Evolutionary conservation across 2,329 filamentous ascomycete species (phyloP).

Genomic region (Fusarium sp.): DNA sequence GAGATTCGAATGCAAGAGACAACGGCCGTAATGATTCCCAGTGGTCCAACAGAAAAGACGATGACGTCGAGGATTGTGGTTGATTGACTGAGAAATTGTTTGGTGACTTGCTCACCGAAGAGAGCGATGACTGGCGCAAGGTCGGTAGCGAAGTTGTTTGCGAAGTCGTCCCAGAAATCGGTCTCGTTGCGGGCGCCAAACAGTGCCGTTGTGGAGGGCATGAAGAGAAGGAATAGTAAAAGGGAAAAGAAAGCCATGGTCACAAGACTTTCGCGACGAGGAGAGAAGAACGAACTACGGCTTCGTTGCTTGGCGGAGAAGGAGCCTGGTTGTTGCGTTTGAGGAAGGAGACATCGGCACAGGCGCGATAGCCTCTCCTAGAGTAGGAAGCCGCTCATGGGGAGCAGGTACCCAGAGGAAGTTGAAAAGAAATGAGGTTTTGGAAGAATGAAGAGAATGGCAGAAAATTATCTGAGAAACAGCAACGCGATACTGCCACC

Average conservation of each 20-base stretch:
- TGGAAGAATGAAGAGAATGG: background rate
- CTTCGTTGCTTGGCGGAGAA: background rate
- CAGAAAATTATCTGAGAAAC: background rate
- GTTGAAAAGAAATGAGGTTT: no score
- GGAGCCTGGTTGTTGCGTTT: background rate
- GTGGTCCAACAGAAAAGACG: background rate
- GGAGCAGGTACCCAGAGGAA: rapidly evolving
- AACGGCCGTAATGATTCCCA: background rate
- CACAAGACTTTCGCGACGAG: background rate
- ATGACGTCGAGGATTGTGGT: background rate
- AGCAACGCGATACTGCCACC: background rate
- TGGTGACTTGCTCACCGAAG: background rate
- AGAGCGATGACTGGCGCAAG: background rate
- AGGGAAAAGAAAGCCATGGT: background rate
- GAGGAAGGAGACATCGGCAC: background rate
- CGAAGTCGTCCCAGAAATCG: background rate
- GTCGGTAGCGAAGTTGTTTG: background rate
- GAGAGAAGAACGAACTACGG: background rate
- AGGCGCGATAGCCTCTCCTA: background rate
- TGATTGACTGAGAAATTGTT: background rate
- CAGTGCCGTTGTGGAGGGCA: background rate
- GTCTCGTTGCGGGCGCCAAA: background rate
- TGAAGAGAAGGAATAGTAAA: background rate
- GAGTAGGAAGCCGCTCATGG: background rate
- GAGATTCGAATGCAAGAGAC: background rate